Evolutionary conservation across 2,329 filamentous ascomycete genomes (phyloP), one percentile per base, ranked within the genome.

Genomic region (Beauveria asiatica): DNA sequence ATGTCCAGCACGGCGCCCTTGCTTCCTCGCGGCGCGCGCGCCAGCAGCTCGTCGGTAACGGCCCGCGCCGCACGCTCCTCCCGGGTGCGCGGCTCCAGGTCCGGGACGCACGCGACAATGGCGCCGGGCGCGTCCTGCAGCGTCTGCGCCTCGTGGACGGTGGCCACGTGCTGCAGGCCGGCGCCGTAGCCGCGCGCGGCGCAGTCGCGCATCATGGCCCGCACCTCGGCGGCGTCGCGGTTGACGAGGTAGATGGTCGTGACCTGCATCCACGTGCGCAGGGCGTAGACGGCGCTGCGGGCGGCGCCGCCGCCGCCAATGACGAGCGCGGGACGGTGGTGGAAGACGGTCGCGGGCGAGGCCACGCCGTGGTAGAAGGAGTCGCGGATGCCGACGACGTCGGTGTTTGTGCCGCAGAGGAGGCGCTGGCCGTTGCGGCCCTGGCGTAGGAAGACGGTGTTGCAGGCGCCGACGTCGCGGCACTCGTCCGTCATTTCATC

Each of bases 291-390:
- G 10, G 90, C 89, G 19, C 84, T 87, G 50, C 90, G 80, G n/a
- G 88, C 87, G 0, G 89, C 90, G 39, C 89, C 90, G 33, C 90
- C 90, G 3, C 88, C 89, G 33, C 90, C 90, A 51, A 93, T 80
- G 19, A 93, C 84, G 62, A 93, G 79, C 1, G 82, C 90, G 0
- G 89, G 87, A 37, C 81, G 79, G 62, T 78, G 77, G 65, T 82
- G 78, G 68, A 84, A 83, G 49, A 75, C 70, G 16, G 70, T 63
- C 9, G 77, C 75, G 16, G 80, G 73, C 56, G 76, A 67, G 6
- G 73, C 51, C 11, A 80, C 70, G 66, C 85, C 87, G 64, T 81
- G 79, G 53, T 79, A 72, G 66, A 93, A 88, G 4, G 87, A 83
- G 68, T 92, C 88, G 23, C 88, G 81, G 63, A 93, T 86, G 33